phyloP scores from a whole-genome alignment of 2,329 filamentous ascomycete species.

The Hansfordia pulvinata region DNA sequence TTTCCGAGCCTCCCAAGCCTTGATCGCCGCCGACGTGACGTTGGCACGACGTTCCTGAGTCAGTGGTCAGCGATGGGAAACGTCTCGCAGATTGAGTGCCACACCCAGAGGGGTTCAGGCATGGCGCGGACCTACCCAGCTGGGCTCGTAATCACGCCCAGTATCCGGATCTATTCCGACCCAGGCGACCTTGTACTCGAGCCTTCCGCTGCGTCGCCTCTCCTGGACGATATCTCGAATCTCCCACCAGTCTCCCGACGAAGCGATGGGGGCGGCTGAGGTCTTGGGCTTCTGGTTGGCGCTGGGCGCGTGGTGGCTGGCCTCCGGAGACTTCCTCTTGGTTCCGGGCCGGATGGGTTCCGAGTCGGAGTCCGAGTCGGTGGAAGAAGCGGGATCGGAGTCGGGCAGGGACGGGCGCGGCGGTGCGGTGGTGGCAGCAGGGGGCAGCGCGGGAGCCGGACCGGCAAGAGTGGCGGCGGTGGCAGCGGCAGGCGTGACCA shows the following conservation, averaged over 20 bases:
- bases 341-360: too few species aligned
- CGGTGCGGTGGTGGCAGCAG: too few species aligned
- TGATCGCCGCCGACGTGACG: slow-evolving; percentile 11
- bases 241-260: slow-evolving; percentile 10
- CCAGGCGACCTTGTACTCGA: slow-evolving; percentile 43
- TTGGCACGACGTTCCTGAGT: slow-evolving; percentile 13
- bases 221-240: slow-evolving; percentile 23
- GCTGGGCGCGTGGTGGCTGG: too few species aligned
- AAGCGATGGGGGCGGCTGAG: neutral
- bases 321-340: too few species aligned
- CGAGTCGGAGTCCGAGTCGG: too few species aligned
- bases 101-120: neutral
- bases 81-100: too few species aligned
- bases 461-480: too few species aligned
- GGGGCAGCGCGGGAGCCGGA: too few species aligned
- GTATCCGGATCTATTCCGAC: slow-evolving; percentile 30
- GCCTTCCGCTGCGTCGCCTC: slow-evolving; percentile 14
- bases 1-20: too few species aligned
- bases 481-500: too few species aligned
- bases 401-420: too few species aligned
- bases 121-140: slow-evolving; percentile 36
- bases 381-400: too few species aligned
- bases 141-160: slow-evolving; percentile 29
- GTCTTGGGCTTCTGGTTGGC: neutral
- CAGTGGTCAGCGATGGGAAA: slow-evolving; percentile 1